A percentile compares a stretch with the other conserved stretches of the same genome.
Evolutionary conservation across 257 asterid genomes (phyloP).

Genomic region (Hygrophila difformis): DNA sequence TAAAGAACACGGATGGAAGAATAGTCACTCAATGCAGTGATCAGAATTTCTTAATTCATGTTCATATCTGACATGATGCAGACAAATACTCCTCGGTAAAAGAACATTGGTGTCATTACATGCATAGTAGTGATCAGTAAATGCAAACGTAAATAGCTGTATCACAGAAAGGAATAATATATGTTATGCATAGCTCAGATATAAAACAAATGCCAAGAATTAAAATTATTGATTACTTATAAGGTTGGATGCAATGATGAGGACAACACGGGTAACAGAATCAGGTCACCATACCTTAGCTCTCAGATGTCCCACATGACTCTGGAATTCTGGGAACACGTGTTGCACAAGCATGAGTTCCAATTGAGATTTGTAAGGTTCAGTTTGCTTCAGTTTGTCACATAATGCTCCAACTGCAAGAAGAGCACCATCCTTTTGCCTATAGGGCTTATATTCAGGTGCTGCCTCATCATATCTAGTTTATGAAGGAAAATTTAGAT

Average conservation of each 20-base stretch:
- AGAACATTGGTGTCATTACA: too few species aligned
- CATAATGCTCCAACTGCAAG: slow-evolving; percentile 97
- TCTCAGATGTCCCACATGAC: slow-evolving; percentile 93
- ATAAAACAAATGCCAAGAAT: too few species aligned
- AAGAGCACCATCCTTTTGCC: slow-evolving; percentile 97
- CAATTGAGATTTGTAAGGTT: slow-evolving; percentile 89
- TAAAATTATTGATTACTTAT: too few species aligned
- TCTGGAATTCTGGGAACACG: slow-evolving; percentile 87
- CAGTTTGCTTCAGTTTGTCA: slow-evolving; percentile 87
- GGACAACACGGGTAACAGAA: slow-evolving; percentile 3
- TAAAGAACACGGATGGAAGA: neutral
- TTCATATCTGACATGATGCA: too few species aligned
- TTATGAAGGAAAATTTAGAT: slow-evolving; percentile 10
- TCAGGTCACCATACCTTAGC: slow-evolving; percentile 71
- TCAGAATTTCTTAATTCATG: too few species aligned
- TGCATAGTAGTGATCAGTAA: too few species aligned
- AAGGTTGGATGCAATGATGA: too few species aligned
- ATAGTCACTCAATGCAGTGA: too few species aligned
- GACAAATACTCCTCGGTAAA: too few species aligned
- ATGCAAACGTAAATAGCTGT: too few species aligned
- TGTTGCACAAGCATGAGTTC: slow-evolving; percentile 92
- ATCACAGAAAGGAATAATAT: too few species aligned
- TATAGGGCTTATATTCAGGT: slow-evolving; percentile 58
- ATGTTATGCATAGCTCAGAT: too few species aligned
- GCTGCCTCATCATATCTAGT: slow-evolving; percentile 72